Evolutionary conservation across 2,329 filamentous ascomycete genomes (phyloP).

Genomic region (Fusarium sp.): DNA sequence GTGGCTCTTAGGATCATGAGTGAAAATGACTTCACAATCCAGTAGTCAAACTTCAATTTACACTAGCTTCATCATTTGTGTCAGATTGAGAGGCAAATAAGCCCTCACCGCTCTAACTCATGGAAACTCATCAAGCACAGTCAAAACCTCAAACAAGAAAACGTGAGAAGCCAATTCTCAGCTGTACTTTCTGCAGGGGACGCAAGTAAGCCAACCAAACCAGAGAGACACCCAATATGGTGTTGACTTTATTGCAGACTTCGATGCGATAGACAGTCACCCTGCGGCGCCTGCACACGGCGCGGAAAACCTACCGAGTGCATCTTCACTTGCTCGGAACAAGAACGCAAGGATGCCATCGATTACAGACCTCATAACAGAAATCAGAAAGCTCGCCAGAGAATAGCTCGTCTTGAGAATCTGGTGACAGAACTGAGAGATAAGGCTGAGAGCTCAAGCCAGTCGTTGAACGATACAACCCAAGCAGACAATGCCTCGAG

Average conservation of each 20-base stretch:
- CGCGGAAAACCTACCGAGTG: constrained; percentile 2
- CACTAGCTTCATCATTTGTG: not conserved
- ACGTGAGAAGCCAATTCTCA: constrained; percentile 4
- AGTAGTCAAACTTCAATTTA: not conserved
- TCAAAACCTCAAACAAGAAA: not conserved
- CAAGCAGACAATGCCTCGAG: not conserved
- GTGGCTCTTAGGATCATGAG: not conserved
- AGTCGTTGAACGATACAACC: not conserved
- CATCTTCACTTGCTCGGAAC: constrained; percentile 10
- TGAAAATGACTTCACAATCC: constrained; percentile 1
- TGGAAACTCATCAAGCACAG: not conserved
- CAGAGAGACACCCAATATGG: not conserved
- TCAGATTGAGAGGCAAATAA: not conserved
- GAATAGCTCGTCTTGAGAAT: constrained; percentile 27
- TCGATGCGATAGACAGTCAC: constrained; percentile 20
- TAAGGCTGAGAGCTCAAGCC: not conserved
- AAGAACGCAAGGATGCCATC: constrained; percentile 27
- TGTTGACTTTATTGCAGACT: constrained; percentile 1
- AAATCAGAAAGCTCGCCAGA: constrained; percentile 24
- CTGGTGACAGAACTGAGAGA: constrained; percentile 27
- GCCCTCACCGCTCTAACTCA: not conserved
- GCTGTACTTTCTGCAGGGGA: constrained; percentile 4
- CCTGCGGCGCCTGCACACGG: constrained; percentile 6
- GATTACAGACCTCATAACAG: constrained; percentile 20
- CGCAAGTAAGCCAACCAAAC: not conserved